Conservation (phyloP, 192 early-diverging fungal genomes). For the Coemansia nantahalensis region DNA sequence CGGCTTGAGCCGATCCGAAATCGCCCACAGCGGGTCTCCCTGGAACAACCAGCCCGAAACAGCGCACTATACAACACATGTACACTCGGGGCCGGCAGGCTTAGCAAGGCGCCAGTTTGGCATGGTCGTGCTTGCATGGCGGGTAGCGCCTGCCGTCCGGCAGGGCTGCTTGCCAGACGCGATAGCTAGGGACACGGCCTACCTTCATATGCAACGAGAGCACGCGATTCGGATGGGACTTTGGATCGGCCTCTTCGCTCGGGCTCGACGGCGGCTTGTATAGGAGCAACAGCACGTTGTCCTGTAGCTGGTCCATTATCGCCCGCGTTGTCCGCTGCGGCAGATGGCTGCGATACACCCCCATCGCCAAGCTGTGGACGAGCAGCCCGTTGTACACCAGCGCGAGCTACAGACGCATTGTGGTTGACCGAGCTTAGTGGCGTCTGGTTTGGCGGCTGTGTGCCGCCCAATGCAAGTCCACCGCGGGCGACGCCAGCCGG, state of each 20-base stretch:
- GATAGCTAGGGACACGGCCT: no score
- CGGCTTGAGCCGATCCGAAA: constrained; percentile 10
- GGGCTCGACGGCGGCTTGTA: constrained; percentile 1
- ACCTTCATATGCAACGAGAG: constrained; percentile 40
- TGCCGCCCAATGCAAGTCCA: no score
- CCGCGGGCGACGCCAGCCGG: no score
- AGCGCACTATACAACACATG: constrained; percentile 25
- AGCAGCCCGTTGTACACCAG: constrained; percentile 40
- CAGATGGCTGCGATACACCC: constrained; percentile 22
- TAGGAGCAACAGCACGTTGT: constrained; percentile 13
- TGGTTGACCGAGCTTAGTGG: no score
- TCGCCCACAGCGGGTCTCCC: constrained; percentile 3
- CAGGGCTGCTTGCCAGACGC: no score
- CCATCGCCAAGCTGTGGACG: constrained; percentile 24
- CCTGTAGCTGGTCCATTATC: constrained; percentile 32
- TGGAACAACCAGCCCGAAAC: constrained; percentile 26
- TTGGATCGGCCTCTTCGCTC: constrained; percentile 11
- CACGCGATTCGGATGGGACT: constrained; percentile 31
- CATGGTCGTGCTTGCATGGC: no score
- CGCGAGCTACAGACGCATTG: constrained; percentile 28
- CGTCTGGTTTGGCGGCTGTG: no score
- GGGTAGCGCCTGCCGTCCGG: no score
- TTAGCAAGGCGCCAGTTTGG: no score
- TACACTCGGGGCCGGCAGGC: no score
- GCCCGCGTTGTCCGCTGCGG: background rate